Evolutionary conservation across 768 basidiomycete genomes (phyloP), one percentile per base, ranked within the genome.

Genomic region (Epithele typhae): DNA sequence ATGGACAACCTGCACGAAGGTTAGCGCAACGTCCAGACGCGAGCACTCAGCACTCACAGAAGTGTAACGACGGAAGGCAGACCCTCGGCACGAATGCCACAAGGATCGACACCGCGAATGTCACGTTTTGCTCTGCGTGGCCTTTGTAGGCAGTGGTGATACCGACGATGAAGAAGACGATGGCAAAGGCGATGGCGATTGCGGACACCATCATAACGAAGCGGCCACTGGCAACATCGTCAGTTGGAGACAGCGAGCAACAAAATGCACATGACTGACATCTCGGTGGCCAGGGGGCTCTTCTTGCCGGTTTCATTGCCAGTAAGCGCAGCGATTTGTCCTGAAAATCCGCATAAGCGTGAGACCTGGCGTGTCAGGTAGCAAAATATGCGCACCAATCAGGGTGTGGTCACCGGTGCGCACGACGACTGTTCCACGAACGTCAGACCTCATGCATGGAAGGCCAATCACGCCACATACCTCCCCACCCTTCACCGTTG

Each of bases 401-500:
- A 84, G 70, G 2, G 82, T 84, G 39, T 76, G 71, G 49, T 85
- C 82, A 30, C 82, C 82, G 10, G 81, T 83, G 21, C 79, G 75
- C 15, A 82, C 78, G 37, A 84, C 82, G 36, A 79, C 82, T 82
- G 46, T 7, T 43, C 17, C 52, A 46, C 34, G 33, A 23, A 22
- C 30, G 38, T 22, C 19, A 30, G 42, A 34, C 3, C 3, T 21
- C 4, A 25, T 46, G 39, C 17, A 51, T 10, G 3, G 6, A 15
- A 3, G 8, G 21, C 21, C 5, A 40, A 25, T 22, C 18, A 22
- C 19, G 34, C 14, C 35, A 68, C 77, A 58, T 56, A 81, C 81
- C 60, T 47, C 82, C 82, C 76, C 79, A 84, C 48, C 67, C 83
- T 69, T 85, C 82, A n/a, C 83, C 82, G 54, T 82, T 84, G 48